Conservation (phyloP, 2,329 filamentous ascomycete species). For the Cucurbitaria berberidis region DNA sequence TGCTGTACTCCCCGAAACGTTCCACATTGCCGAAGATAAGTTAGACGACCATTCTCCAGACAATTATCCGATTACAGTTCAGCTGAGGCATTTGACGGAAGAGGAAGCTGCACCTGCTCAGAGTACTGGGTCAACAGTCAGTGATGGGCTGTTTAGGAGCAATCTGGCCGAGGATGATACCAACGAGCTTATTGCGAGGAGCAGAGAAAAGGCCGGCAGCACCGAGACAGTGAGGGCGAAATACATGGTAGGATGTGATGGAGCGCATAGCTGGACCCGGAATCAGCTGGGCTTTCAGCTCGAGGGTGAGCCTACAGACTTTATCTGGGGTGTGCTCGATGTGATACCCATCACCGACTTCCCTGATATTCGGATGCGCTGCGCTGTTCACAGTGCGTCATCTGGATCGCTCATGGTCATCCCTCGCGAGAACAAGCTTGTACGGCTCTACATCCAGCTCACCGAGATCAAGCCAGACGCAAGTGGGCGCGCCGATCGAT, state of each 20-base stretch:
- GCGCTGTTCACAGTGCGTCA: constrained; percentile 63
- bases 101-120: constrained; percentile 63
- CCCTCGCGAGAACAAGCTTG: constrained; percentile 67
- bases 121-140: constrained; percentile 41
- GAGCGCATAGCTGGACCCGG: constrained; percentile 70
- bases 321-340: constrained; percentile 61
- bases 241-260: constrained; percentile 72
- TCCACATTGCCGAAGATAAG: constrained; percentile 61
- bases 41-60: constrained; percentile 54
- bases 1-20: constrained; percentile 62
- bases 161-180: constrained; percentile 65
- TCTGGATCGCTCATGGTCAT: constrained; percentile 69
- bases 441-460: constrained; percentile 70
- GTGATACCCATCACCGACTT: constrained; percentile 64
- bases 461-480: constrained; percentile 54
- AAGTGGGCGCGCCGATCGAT: constrained; percentile 60
- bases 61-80: constrained; percentile 67
- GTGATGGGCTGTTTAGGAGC: constrained; percentile 65
- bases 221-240: constrained; percentile 60
- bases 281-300: constrained; percentile 63
- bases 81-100: constrained; percentile 63
- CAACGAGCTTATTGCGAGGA: constrained; percentile 57
- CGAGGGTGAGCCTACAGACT: constrained; percentile 62
- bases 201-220: constrained; percentile 42
- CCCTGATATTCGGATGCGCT: constrained; percentile 64